Evolutionary conservation across 306 rosid genomes (phyloP).

Genomic region (Medicago lupulina): DNA sequence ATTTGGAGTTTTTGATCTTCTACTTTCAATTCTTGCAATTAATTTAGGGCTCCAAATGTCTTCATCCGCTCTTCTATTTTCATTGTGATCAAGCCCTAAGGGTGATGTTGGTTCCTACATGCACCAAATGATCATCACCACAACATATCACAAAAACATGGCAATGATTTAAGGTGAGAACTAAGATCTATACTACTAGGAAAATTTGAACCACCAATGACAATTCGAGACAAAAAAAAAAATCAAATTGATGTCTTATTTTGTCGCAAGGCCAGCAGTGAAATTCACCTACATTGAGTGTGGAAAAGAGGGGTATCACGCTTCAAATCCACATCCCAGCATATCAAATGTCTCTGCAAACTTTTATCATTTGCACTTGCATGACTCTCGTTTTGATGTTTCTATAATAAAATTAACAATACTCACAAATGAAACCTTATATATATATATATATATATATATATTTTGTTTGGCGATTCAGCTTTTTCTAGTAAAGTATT

Average conservation of each 20-base stretch:
- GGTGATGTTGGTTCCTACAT: slow-evolving; percentile 41
- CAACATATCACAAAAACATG: slow-evolving; percentile 1
- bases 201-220: background rate
- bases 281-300: too few relatives aligned
- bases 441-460: background rate
- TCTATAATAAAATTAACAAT: too few relatives aligned
- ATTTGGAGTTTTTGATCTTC: slow-evolving; percentile 75
- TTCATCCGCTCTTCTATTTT: slow-evolving; percentile 58
- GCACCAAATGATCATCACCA: slow-evolving; percentile 17
- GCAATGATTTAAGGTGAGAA: slow-evolving; percentile 2
- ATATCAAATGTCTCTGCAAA: background rate
- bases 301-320: background rate
- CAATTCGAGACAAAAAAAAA: too few relatives aligned
- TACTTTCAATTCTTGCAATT: slow-evolving; percentile 49
- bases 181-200: background rate
- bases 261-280: background rate
- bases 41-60: slow-evolving; percentile 50
- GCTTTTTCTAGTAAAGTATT: slow-evolving; percentile 3
- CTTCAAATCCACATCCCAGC: background rate
- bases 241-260: background rate
- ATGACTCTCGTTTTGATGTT: background rate
- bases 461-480: background rate
- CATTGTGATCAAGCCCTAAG: slow-evolving; percentile 21
- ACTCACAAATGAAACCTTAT: background rate
- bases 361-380: background rate